Evolutionary conservation across 805 yeast species (phyloP).

Genomic region (Ogataea kodamae): DNA sequence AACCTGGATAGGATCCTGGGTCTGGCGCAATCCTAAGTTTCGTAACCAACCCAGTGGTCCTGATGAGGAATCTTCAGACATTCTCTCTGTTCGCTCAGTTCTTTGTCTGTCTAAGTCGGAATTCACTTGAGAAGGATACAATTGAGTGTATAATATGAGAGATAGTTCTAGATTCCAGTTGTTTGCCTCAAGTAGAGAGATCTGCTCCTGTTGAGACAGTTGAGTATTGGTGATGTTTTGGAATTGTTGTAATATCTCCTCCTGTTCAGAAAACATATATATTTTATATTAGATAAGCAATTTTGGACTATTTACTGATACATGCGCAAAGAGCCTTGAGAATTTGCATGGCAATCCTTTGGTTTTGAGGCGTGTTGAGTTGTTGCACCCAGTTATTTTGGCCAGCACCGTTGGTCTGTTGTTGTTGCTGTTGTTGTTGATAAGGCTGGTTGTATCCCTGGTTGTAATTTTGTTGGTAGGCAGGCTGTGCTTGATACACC

Average conservation of each 20-base stretch:
- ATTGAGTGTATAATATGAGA: constrained; percentile 22
- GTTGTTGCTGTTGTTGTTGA: background rate
- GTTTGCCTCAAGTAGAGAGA: constrained; percentile 18
- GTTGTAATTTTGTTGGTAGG: constrained; percentile 31
- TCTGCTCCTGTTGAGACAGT: constrained; percentile 18
- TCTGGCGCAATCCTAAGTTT: constrained; percentile 1
- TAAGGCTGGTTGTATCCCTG: constrained; percentile 27
- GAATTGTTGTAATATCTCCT: constrained; percentile 20
- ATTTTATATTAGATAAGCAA: constrained; percentile 6
- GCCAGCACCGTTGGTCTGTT: background rate
- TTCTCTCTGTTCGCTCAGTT: constrained; percentile 5
- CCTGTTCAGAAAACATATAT: constrained; percentile 14
- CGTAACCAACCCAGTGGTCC: constrained; percentile 4
- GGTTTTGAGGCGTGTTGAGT: constrained; percentile 15
- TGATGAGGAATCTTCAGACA: background rate
- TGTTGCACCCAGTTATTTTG: constrained; percentile 14
- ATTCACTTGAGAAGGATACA: constrained; percentile 22
- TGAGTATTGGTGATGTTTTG: constrained; percentile 17
- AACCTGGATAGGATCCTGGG: constrained; percentile 12
- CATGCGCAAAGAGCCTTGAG: constrained; percentile 21
- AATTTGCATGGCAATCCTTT: constrained; percentile 10
- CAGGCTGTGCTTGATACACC: constrained; percentile 30
- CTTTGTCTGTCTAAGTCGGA: constrained; percentile 8
- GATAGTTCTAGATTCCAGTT: constrained; percentile 31
- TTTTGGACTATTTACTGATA: constrained; percentile 5